Evolutionary conservation across 139 green algal species (phyloP).

Genomic region (Chlamydomonas sp.): DNA sequence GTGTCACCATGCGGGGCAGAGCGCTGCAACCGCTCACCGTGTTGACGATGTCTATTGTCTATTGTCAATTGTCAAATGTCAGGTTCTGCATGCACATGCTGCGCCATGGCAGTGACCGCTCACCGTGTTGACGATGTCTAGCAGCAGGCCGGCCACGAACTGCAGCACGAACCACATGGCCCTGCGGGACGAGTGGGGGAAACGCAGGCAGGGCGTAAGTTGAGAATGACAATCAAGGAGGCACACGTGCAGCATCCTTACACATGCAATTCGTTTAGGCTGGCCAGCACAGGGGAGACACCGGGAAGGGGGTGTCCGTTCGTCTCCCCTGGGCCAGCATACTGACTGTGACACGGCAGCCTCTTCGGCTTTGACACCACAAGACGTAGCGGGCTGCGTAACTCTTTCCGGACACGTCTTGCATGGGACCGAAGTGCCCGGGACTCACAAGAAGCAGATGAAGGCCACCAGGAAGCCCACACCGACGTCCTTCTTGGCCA

Average conservation of each 20-base stretch:
- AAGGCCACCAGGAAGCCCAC: not conserved
- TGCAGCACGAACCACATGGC: conserved; percentile 9
- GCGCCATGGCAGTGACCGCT: too few species aligned
- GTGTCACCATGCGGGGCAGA: too few species aligned
- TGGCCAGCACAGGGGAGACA: too few species aligned
- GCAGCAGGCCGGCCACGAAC: conserved; percentile 30
- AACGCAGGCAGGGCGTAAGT: not conserved
- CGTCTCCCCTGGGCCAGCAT: too few species aligned
- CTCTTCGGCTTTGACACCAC: too few species aligned
- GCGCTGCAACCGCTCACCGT: not conserved
- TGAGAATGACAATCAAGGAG: not conserved
- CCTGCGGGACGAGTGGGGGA: not conserved
- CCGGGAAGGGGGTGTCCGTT: too few species aligned
- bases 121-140: conserved; percentile 32
- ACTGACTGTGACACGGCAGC: too few species aligned
- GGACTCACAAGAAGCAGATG: not conserved
- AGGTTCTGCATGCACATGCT: not conserved
- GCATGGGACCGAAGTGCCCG: not conserved
- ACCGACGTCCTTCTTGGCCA: not conserved
- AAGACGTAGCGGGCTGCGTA: too few species aligned
- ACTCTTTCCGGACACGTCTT: not conserved
- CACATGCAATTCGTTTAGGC: too few species aligned
- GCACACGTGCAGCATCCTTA: too few species aligned
- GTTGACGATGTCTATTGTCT: conserved; percentile 34
- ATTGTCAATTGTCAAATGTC: not conserved